Conservation (phyloP, 306 rosid species). For the Chamaecrista fasciculata region DNA sequence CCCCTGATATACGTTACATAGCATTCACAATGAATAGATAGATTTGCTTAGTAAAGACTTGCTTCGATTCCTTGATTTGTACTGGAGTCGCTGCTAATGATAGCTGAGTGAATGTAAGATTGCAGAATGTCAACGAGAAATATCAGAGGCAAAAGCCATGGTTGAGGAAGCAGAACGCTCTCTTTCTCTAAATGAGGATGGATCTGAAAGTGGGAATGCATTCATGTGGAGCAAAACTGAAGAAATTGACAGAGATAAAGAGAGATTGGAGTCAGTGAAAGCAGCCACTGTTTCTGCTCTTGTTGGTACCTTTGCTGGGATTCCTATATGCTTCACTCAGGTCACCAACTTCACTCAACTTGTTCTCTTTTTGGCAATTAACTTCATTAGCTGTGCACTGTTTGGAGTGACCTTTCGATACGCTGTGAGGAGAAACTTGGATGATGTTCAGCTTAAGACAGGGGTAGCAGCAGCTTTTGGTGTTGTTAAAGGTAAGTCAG, state of each 20-base stretch:
- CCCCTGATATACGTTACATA: neutral
- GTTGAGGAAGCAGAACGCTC: constrained; percentile 73
- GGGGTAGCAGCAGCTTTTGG: constrained; percentile 86
- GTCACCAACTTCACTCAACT: constrained; percentile 49
- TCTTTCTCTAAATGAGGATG: constrained; percentile 38
- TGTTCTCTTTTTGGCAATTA: constrained; percentile 58
- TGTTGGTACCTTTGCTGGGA: constrained; percentile 63
- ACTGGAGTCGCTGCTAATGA: neutral
- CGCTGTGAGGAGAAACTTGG: constrained; percentile 67
- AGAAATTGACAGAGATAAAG: constrained; percentile 52
- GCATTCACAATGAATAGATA: no score
- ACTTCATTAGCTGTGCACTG: constrained; percentile 63
- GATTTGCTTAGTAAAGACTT: constrained; percentile 10
- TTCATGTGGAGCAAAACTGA: constrained; percentile 27
- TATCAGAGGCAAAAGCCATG: constrained; percentile 66
- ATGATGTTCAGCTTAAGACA: constrained; percentile 74
- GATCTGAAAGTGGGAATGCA: constrained; percentile 25
- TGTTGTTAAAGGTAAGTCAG: constrained; percentile 76
- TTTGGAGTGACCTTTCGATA: constrained; percentile 84
- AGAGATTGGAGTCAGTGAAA: constrained; percentile 71
- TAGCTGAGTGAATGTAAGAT: constrained; percentile 42
- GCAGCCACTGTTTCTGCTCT: constrained; percentile 72
- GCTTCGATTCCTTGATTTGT: neutral
- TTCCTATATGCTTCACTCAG: constrained; percentile 62
- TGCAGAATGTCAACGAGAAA: constrained; percentile 80